Percentiles rank a stretch among this genome's conserved stretches.
Evolutionary conservation across 352 stramenopile species (phyloP).

Genomic region (Phytopythium mirpurense): DNA sequence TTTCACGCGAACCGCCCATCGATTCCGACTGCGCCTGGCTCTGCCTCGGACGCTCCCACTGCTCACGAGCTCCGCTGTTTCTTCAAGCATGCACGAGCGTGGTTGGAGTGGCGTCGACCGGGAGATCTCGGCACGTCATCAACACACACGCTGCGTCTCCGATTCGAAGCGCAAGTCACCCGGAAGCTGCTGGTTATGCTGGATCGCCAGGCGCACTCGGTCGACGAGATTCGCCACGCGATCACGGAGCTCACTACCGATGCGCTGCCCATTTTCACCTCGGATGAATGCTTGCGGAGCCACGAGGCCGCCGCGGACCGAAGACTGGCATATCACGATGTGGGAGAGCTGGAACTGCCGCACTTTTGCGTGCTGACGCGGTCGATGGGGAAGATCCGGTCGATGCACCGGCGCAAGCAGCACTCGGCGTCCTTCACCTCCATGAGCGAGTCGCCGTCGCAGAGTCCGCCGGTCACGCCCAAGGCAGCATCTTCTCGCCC

Average conservation of each 20-base stretch:
- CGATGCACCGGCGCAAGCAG: constrained; percentile 36
- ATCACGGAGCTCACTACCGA: constrained; percentile 32
- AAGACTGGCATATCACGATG: constrained; percentile 26
- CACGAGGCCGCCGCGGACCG: constrained; percentile 9
- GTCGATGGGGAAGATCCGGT: constrained; percentile 38
- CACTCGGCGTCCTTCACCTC: constrained; percentile 13
- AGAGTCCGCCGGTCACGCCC: neutral
- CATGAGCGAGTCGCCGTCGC: neutral
- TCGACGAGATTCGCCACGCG: constrained; percentile 21
- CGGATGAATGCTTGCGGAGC: constrained; percentile 13
- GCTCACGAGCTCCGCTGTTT: constrained; percentile 26
- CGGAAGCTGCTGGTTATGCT: constrained; percentile 37
- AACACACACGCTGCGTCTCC: constrained; percentile 13
- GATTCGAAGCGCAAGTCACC: constrained; percentile 37
- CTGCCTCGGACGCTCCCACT: neutral
- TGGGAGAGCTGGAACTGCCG: constrained; percentile 51
- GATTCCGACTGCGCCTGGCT: neutral
- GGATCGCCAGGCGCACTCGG: constrained; percentile 20
- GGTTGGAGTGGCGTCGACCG: constrained; percentile 18
- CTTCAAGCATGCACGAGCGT: constrained; percentile 38
- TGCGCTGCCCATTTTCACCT: constrained; percentile 24
- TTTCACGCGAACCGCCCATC: constrained; percentile 17
- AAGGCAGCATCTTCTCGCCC: neutral
- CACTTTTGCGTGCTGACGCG: constrained; percentile 29
- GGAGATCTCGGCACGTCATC: neutral